A percentile compares a stretch with the other conserved stretches of the same genome.
phyloP scores from a whole-genome alignment of 257 asterid genomes.

The Oldenlandia corymbosa region DNA sequence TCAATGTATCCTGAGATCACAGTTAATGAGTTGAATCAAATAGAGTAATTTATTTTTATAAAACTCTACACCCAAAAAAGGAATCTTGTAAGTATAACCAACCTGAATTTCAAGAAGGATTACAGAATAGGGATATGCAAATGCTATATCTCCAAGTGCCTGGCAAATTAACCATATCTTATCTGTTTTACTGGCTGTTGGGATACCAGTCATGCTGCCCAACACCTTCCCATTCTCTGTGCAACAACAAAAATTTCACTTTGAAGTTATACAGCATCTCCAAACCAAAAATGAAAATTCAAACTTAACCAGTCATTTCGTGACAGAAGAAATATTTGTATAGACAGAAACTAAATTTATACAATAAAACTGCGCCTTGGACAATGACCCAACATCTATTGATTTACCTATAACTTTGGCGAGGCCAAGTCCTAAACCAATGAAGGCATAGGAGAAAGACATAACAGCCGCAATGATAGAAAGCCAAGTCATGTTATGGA shows the following conservation, averaged over 20 bases:
- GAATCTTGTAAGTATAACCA: no score
- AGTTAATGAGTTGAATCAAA: no score
- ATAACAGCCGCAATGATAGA: conserved; percentile 63
- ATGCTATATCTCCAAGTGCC: conserved; percentile 74
- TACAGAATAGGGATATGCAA: conserved; percentile 64
- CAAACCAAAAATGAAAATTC: not conserved
- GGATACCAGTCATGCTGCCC: conserved; percentile 61
- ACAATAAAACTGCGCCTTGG: no score
- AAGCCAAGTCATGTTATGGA: conserved; percentile 58
- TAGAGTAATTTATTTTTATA: no score
- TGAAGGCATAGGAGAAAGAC: conserved; percentile 61
- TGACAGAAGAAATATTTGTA: no score
- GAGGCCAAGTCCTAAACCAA: conserved; percentile 66
- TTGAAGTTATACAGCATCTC: no score
- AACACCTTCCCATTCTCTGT: conserved; percentile 60
- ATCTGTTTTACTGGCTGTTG: conserved; percentile 29
- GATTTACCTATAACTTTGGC: conserved; percentile 59
- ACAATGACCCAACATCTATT: no score
- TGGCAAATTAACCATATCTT: conserved; percentile 56
- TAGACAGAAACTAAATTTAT: no score
- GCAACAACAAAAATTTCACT: not conserved
- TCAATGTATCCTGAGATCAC: conserved; percentile 51
- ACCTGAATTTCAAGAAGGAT: conserved; percentile 70
- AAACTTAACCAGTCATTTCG: no score
- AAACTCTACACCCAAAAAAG: no score